Evolutionary conservation across 768 basidiomycete genomes (phyloP), one percentile per base, ranked within the genome.

Genomic region (Clavaria fumosa): DNA sequence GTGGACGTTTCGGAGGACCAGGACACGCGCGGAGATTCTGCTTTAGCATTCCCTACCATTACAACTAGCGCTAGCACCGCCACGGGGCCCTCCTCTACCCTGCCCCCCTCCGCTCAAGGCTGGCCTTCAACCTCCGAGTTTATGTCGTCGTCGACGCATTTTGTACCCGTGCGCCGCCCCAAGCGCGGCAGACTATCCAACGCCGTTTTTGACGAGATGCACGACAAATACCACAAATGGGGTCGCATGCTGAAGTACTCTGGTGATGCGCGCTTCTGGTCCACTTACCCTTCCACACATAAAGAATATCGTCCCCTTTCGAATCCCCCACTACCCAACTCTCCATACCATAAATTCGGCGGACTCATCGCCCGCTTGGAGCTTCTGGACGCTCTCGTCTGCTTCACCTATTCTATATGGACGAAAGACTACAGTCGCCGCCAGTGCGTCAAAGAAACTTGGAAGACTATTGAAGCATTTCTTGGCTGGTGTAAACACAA

Each of bases 351-450:
- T 54, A 78, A 76, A 52, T 67, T 73, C 45, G 81, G 78, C 14
- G 73, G 74, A 15, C 58, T 82, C 45, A 78, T 86, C 50, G 78
- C 80, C 20, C 70, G 80, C 18, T 65, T 86, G 14, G 84, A 86
- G 53, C 74, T 82, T 33, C 58, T 84, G 27, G 83, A 89, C 55
- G 78, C 84, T 30, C 67, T 88, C 40, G 62, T 88, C 30, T 80
- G 78, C 57, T 89, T 88, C 58, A 72, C 79, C 3, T 90, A 84
- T 51, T 69, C 80, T 4, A 66, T 83, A 46, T 90, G 84, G 85
- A 74, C 70, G 55, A 75, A 69, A 49, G 82, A 84, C 43, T 72
- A 74, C 48, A 54, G 61, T 45, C 62, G 64, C 41, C 64, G 65
- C 40, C 48, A 56, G 5, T 82, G 79, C 53, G 64, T 63, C 49